Evolutionary conservation across 345 rosid genomes (phyloP), one percentile per base, ranked within the genome.

Genomic region (Litchi chinensis): DNA sequence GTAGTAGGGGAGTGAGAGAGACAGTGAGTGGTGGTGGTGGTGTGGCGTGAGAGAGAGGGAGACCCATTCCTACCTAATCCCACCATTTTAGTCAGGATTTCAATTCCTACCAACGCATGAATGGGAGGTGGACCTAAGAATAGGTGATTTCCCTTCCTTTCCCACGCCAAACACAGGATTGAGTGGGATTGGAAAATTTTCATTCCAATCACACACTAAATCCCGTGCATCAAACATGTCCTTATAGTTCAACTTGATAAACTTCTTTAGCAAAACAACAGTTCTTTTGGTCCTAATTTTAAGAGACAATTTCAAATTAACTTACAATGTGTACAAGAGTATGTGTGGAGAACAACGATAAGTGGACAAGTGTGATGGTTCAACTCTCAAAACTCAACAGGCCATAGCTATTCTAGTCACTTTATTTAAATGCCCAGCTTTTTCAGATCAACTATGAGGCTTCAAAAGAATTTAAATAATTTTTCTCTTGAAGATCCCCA

Each of bases 371-470:
- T 39, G 52, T n/a, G 59, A 62, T 28, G 10, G 54, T 40, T 75
- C 13, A 62, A 48, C 44, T 75, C 50, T 26, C 12, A 65, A 40
- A 26, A 8, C 19, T 63, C 21, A 65, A 48, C 48, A 5, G 6
- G 26, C 46, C 6, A 62, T 6, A 44, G 9, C 43, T 28, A 44
- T 5, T 8, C 52, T 28, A 44, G 5, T 8, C 52, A 46, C 8
- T n/a, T 18, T 56, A n/a, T 40, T 67, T 52, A 54, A 13, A 41
- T 52, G 40, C 73, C 66, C 24, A n/a, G 40, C 39, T 39, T 3
- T 6, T 32, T 68, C 79, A 76, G 44, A 75, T 28, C 2, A 43
- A 68, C 70, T 66, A 66, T 19, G 39, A 65, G 0, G 78, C 44
- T 65, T 12, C 57, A 8, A 44, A 46, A 43, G 69, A 28, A 7